Base-by-base conservation (phyloP, 345 rosid genomes). In the Populus pruinosa region DNA sequence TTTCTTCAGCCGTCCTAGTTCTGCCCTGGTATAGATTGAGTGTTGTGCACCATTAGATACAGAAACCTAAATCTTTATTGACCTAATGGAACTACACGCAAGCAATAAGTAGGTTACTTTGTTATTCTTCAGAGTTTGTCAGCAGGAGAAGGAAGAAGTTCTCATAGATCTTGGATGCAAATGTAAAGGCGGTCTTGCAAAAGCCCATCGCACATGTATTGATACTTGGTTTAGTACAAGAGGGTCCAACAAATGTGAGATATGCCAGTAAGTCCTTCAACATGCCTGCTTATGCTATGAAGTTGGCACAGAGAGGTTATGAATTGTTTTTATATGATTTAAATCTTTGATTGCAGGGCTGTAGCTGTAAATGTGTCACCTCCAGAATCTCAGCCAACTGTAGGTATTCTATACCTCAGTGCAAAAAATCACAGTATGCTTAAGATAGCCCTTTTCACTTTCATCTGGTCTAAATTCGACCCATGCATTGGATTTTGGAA, bases 201-300 rank as follows among this genome's bases (percentile, higher is more conserved):
- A 88, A 87, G 81, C 94, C 6, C 98, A 94, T 76, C 87, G 85
- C 64, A 87, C 97, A 23, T 92, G 98, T 82, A 91, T 94, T 69
- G 93, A 90, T 77, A 86, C 93, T 75, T 94, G 98, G 97, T 94
- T 94, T 79, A 89, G 80, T 53, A 87, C 94, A 41, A 94, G 82
- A 84, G 97, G 97, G 73, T 90, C 97, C 70, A 94, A 92, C 84
- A 89, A 80, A 79, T 94, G 98, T 35, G 94, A 94, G 85, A 94
- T 94, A 76, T 94, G 98, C 92, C 93, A 88, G 94, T 90, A 87
- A 89, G 90, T 85, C 55, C 31, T 77, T 78, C 47, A n/a, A 36
- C 6, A 71, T 59, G n/a, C 69, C 69, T 36, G 44, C 50, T 72
- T 21, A 25, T 21, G 3, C 18, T 67, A 39, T 33, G 65, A 25